Conservation (phyloP, 352 stramenopile genomes). For the Phytophthora fragariae region DNA sequence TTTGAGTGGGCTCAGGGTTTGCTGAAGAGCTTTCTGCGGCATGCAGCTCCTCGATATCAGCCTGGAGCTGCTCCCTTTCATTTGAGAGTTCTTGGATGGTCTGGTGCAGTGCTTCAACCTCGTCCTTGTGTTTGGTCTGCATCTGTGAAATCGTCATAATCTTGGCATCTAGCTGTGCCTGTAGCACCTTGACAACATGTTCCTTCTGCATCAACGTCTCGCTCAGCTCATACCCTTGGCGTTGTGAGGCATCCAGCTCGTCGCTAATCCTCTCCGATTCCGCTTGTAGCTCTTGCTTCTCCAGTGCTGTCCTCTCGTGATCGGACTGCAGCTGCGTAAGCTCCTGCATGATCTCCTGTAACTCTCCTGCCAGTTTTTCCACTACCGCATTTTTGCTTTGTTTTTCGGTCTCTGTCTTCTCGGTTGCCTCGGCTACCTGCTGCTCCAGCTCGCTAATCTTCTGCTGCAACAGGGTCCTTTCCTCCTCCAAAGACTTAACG, state of each 20-base stretch:
- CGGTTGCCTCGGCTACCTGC: background rate
- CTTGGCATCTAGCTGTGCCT: conserved; percentile 56
- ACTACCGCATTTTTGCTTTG: conserved; percentile 22
- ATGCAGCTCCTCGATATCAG: conserved; percentile 33
- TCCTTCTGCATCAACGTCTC: conserved; percentile 47
- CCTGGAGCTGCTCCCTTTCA: conserved; percentile 39
- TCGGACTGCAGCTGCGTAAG: conserved; percentile 41
- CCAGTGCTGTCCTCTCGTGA: conserved; percentile 40
- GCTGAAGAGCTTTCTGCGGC: conserved; percentile 28
- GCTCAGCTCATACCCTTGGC: conserved; percentile 48
- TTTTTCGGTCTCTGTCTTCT: background rate
- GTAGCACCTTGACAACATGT: conserved; percentile 50
- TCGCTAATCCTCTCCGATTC: conserved; percentile 44
- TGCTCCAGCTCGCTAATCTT: conserved; percentile 36
- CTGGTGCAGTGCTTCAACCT: conserved; percentile 44
- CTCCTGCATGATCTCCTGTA: conserved; percentile 53
- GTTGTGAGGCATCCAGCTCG: conserved; percentile 41
- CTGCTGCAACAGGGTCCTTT: conserved; percentile 44
- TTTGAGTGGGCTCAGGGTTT: conserved; percentile 12
- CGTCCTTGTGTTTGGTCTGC: conserved; percentile 34
- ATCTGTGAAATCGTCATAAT: conserved; percentile 55
- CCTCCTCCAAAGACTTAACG: conserved; percentile 38
- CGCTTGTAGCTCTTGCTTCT: conserved; percentile 44
- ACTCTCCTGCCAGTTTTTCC: conserved; percentile 36
- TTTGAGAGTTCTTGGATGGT: conserved; percentile 37